Conservation (phyloP, 108 stramenopile genomes). For the Mayamaea pseudoterrestris region DNA sequence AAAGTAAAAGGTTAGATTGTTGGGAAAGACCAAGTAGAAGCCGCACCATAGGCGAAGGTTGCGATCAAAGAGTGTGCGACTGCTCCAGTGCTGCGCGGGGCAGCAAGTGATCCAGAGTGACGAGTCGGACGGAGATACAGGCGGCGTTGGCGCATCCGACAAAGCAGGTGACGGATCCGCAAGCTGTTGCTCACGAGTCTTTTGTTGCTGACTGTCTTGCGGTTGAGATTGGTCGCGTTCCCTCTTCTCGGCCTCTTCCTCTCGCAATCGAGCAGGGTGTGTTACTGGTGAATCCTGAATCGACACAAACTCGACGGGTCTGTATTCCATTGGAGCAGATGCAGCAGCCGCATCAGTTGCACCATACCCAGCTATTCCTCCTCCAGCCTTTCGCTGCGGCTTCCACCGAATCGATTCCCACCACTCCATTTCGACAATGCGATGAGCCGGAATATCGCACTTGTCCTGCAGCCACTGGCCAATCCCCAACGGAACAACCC, state of each 20-base stretch:
- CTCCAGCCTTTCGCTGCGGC: no score
- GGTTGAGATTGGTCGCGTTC: neutral
- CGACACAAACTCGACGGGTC: no score
- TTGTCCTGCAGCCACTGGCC: conserved; percentile 50
- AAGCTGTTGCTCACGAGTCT: conserved; percentile 8
- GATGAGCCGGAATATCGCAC: conserved; percentile 27
- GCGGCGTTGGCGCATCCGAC: no score
- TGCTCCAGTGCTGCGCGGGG: conserved; percentile 87
- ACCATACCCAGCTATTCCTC: no score
- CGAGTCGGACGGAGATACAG: neutral
- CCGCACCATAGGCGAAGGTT: conserved; percentile 83
- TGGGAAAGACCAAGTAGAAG: conserved; percentile 31
- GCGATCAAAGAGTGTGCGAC: conserved; percentile 79
- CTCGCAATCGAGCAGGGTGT: neutral
- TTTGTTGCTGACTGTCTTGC: neutral
- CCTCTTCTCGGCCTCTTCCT: conserved; percentile 1
- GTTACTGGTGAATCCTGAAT: neutral
- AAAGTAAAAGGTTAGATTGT: conserved; percentile 51
- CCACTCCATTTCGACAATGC: conserved; percentile 81
- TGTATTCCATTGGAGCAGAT: no score
- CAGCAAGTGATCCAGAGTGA: conserved; percentile 44
- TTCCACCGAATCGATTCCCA: conserved; percentile 44
- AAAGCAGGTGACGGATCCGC: conserved; percentile 3
- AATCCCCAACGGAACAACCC: conserved; percentile 77
- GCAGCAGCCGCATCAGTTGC: no score